Evolutionary conservation across 2,329 filamentous ascomycete species (phyloP), one percentile per base, ranked within the genome.

Genomic region (Microdochium paspali): DNA sequence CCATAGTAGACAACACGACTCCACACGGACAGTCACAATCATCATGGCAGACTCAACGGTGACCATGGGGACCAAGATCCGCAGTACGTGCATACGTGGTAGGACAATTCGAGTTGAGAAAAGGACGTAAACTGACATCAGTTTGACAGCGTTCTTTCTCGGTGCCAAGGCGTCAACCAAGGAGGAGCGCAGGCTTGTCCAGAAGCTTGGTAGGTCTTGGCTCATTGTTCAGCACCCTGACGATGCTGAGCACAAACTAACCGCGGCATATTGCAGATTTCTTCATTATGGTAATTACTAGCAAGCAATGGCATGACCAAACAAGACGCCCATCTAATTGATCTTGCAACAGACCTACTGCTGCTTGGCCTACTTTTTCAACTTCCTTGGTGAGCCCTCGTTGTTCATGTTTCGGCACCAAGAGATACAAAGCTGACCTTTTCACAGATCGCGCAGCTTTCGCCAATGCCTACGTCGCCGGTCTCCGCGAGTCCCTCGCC

Each of bases 301-400:
- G n/a, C n/a, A n/a, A n/a, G n/a, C n/a, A n/a, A n/a, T n/a, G n/a
- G n/a, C n/a, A n/a, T n/a, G n/a, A n/a, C n/a, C n/a, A n/a, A n/a
- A n/a, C n/a, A n/a, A n/a, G n/a, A n/a, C n/a, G n/a, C n/a, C 26
- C 26, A 30, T 30, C 9, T 30, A 13, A 7, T 28, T 31, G 53
- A 59, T 39, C 51, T 62, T 2, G 60, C 26, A 62, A 42, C 60
- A 62, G 50, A 58, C 57, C 42, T 61, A 62, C 44, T 60, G 59
- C 51, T 61, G 4, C 60, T 59, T 1, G 54, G 55, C 40, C 55
- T 46, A 25, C 46, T 53, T 24, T 47, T 52, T 10, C 47, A 53
- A 35, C 52, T 59, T 10, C 47, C 51, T 18, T 51, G 40, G 31
- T 35, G 15, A 18, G 31, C 31, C 6, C 10, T 13, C 10, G 9